These are phyloP conservation scores for Hemileccinum rubropunctum DNA, from an alignment of 768 basidiomycete genomes.

Conservation along the genomic window DNA sequence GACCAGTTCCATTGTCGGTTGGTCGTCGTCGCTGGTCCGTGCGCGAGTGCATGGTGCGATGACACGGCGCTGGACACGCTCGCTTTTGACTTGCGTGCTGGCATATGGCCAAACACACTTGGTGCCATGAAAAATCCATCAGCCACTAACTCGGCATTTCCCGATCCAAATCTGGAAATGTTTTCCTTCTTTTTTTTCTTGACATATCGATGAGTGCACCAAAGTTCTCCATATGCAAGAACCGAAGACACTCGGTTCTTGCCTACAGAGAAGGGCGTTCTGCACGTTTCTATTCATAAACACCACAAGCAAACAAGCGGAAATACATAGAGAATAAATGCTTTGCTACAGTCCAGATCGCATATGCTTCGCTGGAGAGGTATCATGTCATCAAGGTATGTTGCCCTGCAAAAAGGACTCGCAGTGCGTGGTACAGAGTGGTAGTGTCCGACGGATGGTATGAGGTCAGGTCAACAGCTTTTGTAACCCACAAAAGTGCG, in stretches of 20 bases:
- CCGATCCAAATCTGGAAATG: constrained; percentile 18
- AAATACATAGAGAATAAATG: constrained; percentile 27
- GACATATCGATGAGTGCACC: neutral
- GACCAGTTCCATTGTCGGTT: constrained; percentile 54
- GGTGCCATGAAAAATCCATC: constrained; percentile 21
- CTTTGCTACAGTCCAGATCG: constrained; percentile 19
- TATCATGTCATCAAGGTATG: constrained; percentile 27
- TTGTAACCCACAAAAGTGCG: constrained; percentile 64
- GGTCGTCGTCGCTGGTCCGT: constrained; percentile 12
- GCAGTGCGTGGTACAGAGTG: constrained; percentile 1
- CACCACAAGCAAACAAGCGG: constrained; percentile 3
- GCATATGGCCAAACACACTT: constrained; percentile 17
- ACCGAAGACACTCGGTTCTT: constrained; percentile 24
- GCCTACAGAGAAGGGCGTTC: constrained; percentile 24
- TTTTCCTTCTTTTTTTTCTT: neutral
- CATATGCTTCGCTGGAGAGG: constrained; percentile 8
- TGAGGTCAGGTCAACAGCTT: constrained; percentile 14
- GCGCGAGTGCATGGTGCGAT: constrained; percentile 16
- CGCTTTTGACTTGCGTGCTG: constrained; percentile 48
- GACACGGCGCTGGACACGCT: constrained; percentile 38
- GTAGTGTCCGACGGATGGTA: neutral
- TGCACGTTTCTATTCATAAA: neutral
- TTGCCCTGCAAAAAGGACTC: constrained; percentile 14
- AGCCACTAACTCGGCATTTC: constrained; percentile 22
- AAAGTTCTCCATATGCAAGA: constrained; percentile 33